Evolutionary conservation across 1,284 basidiomycete genomes (phyloP), one percentile per base, ranked within the genome.

Genomic region (Coniferiporia weirii): DNA sequence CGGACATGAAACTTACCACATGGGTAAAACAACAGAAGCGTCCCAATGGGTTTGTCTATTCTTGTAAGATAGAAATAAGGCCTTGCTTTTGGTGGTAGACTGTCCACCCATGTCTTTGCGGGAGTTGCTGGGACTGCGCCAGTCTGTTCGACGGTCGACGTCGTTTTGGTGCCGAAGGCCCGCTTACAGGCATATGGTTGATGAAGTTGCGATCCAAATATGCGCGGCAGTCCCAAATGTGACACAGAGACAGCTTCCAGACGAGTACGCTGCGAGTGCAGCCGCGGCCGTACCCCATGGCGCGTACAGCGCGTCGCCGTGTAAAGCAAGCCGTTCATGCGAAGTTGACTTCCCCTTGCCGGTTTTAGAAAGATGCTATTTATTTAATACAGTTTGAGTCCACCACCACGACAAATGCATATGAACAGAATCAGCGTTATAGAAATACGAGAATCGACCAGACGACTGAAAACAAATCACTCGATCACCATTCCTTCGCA

Each of bases 1-100:
- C 45, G 45, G 50, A 19, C 38, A 32, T 27, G 40, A 19, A 45
- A 81, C 87, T 63, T 60, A 95, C 94, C 82, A 71, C 96, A 98
- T 1, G 96, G 96, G 78, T 93, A 95, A 71, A 89, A 97, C 10
- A 99, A 78, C 4, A 99, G 75, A 61, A 95, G 76, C 0, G 93
- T 93, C 19, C 96, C 96, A 64, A 96, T 98, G 10, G 97, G 96
- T 70, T 98, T 98, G 77, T 98, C 95, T 54, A 96, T 79, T 56
- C 96, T 83, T 52, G 89, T 89, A 22, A 99, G 78, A 67, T 89
- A 85, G 6, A 95, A 68, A 72, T 98, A 99, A 1, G 96, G 95
- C 48, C 75, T 79, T 36, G 81, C 64, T 70, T 73, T 76, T 10
- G 71, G 65, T 8, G 89, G 89, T 45, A 89, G 68, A 54, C 74